A percentile compares a stretch with the other conserved stretches of the same genome.
Conservation (phyloP, 2,329 filamentous ascomycete species). For the Gaeumannomyces tritici region DNA sequence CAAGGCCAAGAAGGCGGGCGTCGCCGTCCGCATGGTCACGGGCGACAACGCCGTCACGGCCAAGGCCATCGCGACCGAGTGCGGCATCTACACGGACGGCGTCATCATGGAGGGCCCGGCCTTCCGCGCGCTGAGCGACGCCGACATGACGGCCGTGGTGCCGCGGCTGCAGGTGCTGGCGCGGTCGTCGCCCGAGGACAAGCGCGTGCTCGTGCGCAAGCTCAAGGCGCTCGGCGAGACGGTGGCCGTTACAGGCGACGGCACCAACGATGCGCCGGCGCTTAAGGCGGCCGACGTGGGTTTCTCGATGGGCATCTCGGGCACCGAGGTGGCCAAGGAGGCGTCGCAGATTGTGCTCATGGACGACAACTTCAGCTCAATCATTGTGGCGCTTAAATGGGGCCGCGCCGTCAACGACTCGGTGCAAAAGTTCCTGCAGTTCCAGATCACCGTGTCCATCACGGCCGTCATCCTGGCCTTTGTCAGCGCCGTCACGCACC, state of each 20-base stretch:
- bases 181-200: constrained; percentile 65
- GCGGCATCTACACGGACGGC: constrained; percentile 47
- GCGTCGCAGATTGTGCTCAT: constrained; percentile 76
- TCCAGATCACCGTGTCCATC: constrained; percentile 79
- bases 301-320: constrained; percentile 76
- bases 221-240: constrained; percentile 65
- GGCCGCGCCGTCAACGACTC: constrained; percentile 67
- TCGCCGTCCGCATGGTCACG: constrained; percentile 64
- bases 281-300: constrained; percentile 72
- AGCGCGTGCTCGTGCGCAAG: constrained; percentile 59
- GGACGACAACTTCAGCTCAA: constrained; percentile 78
- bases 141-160: constrained; percentile 56
- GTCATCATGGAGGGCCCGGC: constrained; percentile 68
- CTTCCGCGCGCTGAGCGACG: constrained; percentile 60
- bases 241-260: constrained; percentile 73
- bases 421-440: constrained; percentile 63
- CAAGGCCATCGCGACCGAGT: constrained; percentile 54
- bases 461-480: constrained; percentile 82
- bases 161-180: constrained; percentile 62
- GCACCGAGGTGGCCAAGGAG: constrained; percentile 75
- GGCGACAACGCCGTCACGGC: constrained; percentile 46
- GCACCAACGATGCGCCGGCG: constrained; percentile 73
- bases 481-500: constrained; percentile 67
- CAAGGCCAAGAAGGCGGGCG: constrained; percentile 54
- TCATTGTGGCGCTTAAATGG: constrained; percentile 74